A percentile compares a stretch with the other conserved stretches of the same genome.
These are phyloP conservation scores for Pichia sp. DNA, from an alignment of 1,139 yeast genomes.

Conservation along the genomic window DNA sequence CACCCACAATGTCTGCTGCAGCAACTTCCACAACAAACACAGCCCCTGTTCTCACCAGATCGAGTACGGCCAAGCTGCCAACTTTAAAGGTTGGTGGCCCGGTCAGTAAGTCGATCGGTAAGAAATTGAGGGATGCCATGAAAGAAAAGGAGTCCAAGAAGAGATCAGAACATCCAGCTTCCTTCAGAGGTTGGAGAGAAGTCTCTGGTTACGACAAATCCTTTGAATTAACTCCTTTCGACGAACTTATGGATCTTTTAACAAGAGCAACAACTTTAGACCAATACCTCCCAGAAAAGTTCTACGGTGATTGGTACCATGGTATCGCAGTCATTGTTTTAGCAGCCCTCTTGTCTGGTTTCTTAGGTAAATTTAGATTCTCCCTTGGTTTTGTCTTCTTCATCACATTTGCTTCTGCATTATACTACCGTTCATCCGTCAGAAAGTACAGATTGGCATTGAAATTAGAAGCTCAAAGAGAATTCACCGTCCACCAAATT, in stretches of 20 bases:
- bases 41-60: not conserved
- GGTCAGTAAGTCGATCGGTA: conserved; percentile 29
- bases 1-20: not conserved
- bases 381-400: conserved; percentile 80
- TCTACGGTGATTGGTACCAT: conserved; percentile 97
- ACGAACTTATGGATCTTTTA: conserved; percentile 65
- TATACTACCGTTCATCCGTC: conserved; percentile 80
- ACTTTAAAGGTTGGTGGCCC: conserved; percentile 22
- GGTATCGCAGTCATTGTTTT: conserved; percentile 65
- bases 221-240: conserved; percentile 63
- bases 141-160: conserved; percentile 37
- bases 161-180: conserved; percentile 58
- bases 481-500: conserved; percentile 72
- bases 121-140: conserved; percentile 29
- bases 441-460: conserved; percentile 72
- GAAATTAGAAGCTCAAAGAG: conserved; percentile 83
- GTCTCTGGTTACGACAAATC: conserved; percentile 82
- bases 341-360: conserved; percentile 73
- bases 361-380: conserved; percentile 74
- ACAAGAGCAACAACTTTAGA: conserved; percentile 62
- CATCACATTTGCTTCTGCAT: conserved; percentile 55
- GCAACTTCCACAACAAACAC: not conserved
- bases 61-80: not conserved
- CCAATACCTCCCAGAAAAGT: conserved; percentile 68
- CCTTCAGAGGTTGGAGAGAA: conserved; percentile 91